Evolutionary conservation across 257 asterid species (phyloP).

Genomic region (Perilla frutescens): DNA sequence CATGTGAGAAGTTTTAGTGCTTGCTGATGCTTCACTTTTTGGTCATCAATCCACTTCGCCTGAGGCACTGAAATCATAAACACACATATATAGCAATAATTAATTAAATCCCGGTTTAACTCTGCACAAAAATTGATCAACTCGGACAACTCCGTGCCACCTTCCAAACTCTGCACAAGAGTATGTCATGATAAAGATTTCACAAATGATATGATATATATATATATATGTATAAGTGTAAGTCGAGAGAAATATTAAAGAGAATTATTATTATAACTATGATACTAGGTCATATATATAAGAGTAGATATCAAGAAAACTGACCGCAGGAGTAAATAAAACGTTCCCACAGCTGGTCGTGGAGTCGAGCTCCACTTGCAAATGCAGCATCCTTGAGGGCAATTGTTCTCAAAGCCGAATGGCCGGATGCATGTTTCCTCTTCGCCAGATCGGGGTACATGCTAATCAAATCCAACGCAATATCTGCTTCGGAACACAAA

Average conservation of each 20-base stretch:
- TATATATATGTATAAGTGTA: too few relatives aligned
- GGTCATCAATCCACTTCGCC: neutral
- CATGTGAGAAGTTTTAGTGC: conserved; percentile 22
- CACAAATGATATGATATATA: too few relatives aligned
- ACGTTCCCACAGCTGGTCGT: conserved; percentile 23
- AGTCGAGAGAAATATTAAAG: too few relatives aligned
- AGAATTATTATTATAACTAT: too few relatives aligned
- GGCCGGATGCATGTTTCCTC: neutral
- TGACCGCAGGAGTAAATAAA: neutral
- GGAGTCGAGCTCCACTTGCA: conserved; percentile 12
- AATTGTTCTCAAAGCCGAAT: neutral
- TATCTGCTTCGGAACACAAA: conserved; percentile 21
- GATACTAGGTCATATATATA: too few relatives aligned
- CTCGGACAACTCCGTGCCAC: neutral
- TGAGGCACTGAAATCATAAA: neutral
- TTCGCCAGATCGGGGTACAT: conserved; percentile 17
- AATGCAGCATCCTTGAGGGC: neutral
- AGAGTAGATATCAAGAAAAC: too few relatives aligned
- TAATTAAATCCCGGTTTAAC: too few relatives aligned
- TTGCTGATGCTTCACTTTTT: conserved; percentile 1
- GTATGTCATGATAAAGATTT: too few relatives aligned
- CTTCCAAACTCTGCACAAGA: neutral
- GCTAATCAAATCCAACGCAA: conserved; percentile 27
- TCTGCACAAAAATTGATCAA: too few relatives aligned
- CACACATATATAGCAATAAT: too few relatives aligned